Evolutionary conservation across 305 asterid species (phyloP).

Genomic region (Fraxinus latifolia): DNA sequence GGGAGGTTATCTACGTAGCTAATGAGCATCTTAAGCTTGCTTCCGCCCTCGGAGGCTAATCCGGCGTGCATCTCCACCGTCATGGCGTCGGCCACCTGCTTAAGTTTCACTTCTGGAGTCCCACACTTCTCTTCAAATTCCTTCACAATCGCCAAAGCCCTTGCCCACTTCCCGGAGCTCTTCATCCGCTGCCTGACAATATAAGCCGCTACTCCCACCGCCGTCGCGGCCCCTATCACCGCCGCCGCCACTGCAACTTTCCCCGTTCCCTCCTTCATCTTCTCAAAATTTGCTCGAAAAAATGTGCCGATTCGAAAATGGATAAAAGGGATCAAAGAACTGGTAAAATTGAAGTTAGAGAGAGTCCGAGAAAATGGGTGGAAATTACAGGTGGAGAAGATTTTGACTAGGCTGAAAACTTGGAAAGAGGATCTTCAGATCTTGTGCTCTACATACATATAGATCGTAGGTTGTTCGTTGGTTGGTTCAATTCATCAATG

Average conservation of each 20-base stretch:
- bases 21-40: slow-evolving; percentile 82
- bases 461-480: not conserved
- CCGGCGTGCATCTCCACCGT: slow-evolving; percentile 85
- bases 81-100: slow-evolving; percentile 75
- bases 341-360: not conserved
- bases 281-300: not conserved
- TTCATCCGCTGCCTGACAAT: slow-evolving; percentile 60
- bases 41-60: slow-evolving; percentile 73
- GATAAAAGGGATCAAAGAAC: not conserved
- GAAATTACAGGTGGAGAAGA: not conserved
- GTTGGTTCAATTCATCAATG: not conserved
- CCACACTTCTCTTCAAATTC: slow-evolving; percentile 73
- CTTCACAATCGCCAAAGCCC: slow-evolving; percentile 47
- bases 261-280: slow-evolving; percentile 34
- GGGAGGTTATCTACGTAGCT: slow-evolving; percentile 75
- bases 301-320: not conserved
- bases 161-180: slow-evolving; percentile 54
- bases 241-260: slow-evolving; percentile 65
- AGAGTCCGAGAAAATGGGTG: not conserved
- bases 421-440: not conserved
- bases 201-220: slow-evolving; percentile 57
- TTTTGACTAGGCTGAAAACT: not conserved
- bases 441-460: not conserved
- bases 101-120: slow-evolving; percentile 53
- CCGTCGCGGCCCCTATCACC: slow-evolving; percentile 72